Conservation (phyloP, 129 eudicot genomes). For the Artemisia argyi region DNA sequence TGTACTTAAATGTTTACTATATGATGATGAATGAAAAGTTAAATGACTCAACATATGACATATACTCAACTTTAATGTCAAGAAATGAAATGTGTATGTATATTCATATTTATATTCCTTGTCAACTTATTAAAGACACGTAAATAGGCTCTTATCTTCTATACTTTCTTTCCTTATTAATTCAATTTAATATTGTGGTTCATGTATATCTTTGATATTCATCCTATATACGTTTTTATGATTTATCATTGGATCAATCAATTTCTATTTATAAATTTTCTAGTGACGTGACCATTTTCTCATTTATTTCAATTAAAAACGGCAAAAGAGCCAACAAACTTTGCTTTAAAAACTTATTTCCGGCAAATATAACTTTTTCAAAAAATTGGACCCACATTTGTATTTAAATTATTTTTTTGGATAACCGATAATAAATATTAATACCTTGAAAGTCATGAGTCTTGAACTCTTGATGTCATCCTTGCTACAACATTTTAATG, state of each 20-base stretch:
- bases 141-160: slow-evolving; percentile 10
- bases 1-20: slow-evolving; percentile 4
- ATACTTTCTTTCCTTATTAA: slow-evolving; percentile 20
- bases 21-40: slow-evolving; percentile 13
- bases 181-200: neutral
- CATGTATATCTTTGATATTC: neutral
- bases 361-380: neutral
- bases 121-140: slow-evolving; percentile 23
- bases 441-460: slow-evolving; percentile 1
- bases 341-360: slow-evolving; percentile 22
- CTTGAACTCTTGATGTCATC: neutral
- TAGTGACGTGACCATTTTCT: neutral
- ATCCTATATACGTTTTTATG: neutral
- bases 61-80: slow-evolving; percentile 31
- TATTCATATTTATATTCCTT: slow-evolving; percentile 31
- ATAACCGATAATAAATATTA: neutral
- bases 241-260: neutral
- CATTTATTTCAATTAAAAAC: neutral
- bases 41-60: slow-evolving; percentile 3
- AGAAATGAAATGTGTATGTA: slow-evolving; percentile 35
- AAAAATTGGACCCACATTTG: neutral
- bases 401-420: slow-evolving; percentile 1
- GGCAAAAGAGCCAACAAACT: slow-evolving; percentile 15
- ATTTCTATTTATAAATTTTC: neutral
- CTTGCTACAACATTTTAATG: too few species aligned